Conservation (phyloP, 495 filamentous ascomycete genomes). For the Amorphotheca resinae region DNA sequence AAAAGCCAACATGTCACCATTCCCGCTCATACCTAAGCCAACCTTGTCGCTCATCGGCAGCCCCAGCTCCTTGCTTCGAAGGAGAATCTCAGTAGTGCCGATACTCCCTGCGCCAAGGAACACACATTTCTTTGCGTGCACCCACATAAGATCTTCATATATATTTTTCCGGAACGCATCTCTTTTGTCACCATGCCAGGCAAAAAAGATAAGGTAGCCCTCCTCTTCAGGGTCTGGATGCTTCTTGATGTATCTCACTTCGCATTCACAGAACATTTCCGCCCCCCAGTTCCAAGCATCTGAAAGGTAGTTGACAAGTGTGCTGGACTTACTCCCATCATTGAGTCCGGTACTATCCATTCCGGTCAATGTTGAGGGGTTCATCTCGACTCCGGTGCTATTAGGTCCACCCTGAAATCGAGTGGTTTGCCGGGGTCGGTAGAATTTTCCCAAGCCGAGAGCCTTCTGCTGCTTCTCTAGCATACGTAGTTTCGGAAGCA, state of each 20-base stretch:
- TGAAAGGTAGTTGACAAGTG: constrained; percentile 52
- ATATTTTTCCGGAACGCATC: constrained; percentile 43
- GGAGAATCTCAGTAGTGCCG: constrained; percentile 53
- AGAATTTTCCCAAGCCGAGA: constrained; percentile 41
- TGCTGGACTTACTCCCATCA: constrained; percentile 54
- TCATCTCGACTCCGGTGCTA: constrained; percentile 49
- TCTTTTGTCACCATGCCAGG: constrained; percentile 50
- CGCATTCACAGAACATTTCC: constrained; percentile 61
- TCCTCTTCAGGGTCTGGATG: constrained; percentile 26
- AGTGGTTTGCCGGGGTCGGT: constrained; percentile 47
- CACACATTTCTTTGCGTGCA: constrained; percentile 45
- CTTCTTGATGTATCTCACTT: constrained; percentile 52
- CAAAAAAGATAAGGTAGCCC: constrained; percentile 52
- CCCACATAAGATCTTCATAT: constrained; percentile 54
- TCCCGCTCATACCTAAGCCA: constrained; percentile 53
- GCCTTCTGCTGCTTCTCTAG: constrained; percentile 41
- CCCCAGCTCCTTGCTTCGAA: constrained; percentile 48
- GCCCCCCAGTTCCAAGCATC: constrained; percentile 69
- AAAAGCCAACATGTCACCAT: constrained; percentile 54
- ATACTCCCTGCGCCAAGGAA: constrained; percentile 50
- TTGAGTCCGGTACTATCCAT: constrained; percentile 53
- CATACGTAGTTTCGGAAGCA: constrained; percentile 41
- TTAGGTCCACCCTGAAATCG: constrained; percentile 47
- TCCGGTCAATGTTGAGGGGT: constrained; percentile 43
- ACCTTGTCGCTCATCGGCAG: constrained; percentile 43